These are phyloP conservation scores for Melaleuca quinquenervia DNA, from an alignment of 345 rosid genomes.

Conservation along the genomic window DNA sequence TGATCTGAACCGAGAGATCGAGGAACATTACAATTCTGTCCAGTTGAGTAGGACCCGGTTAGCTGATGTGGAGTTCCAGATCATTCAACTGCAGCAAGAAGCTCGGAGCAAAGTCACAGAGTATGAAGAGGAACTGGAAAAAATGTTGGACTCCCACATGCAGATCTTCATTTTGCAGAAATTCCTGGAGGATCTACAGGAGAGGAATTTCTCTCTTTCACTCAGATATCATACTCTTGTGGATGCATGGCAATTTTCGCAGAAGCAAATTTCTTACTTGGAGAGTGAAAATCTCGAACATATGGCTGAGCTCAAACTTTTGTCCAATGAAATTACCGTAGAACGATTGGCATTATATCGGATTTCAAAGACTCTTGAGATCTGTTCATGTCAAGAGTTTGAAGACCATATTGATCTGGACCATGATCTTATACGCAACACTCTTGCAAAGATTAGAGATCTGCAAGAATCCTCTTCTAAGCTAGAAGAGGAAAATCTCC, in stretches of 20 bases:
- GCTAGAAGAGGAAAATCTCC: constrained; percentile 35
- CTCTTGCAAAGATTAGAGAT: constrained; percentile 36
- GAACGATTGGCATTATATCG: constrained; percentile 42
- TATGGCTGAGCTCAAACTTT: constrained; percentile 35
- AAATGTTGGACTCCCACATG: constrained; percentile 39
- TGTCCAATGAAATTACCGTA: constrained; percentile 29
- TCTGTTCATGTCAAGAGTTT: constrained; percentile 17
- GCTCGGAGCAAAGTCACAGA: constrained; percentile 38
- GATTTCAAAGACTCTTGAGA: constrained; percentile 37
- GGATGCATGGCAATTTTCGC: constrained; percentile 51
- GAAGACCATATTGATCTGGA: constrained; percentile 32
- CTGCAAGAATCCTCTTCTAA: constrained; percentile 43
- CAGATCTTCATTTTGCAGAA: constrained; percentile 60
- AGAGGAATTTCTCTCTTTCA: constrained; percentile 40
- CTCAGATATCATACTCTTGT: constrained; percentile 39
- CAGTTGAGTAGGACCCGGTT: constrained; percentile 26
- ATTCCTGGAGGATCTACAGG: constrained; percentile 48
- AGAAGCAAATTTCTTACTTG: constrained; percentile 47
- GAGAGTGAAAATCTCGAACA: constrained; percentile 41
- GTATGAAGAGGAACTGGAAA: constrained; percentile 55
- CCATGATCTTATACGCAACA: constrained; percentile 16
- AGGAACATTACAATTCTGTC: constrained; percentile 37
- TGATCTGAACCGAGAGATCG: constrained; percentile 30
- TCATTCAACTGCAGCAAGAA: constrained; percentile 45
- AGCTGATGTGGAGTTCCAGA: constrained; percentile 45